Evolutionary conservation across 176 grass and related monocot species (phyloP).

Genomic region (Zoysia pacifica): DNA sequence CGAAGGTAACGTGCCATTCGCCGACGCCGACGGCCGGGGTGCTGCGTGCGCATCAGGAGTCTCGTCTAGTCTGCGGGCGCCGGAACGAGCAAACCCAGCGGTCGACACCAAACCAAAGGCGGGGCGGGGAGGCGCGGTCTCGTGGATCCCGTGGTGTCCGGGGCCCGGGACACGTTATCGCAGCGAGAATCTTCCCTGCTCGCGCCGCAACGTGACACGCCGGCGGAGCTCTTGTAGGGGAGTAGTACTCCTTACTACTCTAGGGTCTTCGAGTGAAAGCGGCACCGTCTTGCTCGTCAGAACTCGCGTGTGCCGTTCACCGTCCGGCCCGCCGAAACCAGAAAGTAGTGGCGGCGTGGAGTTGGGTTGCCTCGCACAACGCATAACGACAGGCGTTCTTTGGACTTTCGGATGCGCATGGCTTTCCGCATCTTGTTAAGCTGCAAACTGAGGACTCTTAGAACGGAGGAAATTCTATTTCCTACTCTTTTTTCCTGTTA

Average conservation of each 20-base stretch:
- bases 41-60: neutral
- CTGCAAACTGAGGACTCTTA: too few species aligned
- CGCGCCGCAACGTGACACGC: neutral
- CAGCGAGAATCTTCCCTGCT: constrained; percentile 11
- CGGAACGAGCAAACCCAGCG: constrained; percentile 14
- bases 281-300: constrained; percentile 22
- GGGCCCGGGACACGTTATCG: neutral
- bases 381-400: neutral
- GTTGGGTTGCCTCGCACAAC: neutral
- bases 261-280: neutral
- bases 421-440: too few species aligned
- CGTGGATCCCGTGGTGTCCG: neutral
- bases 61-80: constrained; percentile 21
- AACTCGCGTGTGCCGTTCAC: constrained; percentile 30
- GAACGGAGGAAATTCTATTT: too few species aligned
- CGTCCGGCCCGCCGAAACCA: neutral
- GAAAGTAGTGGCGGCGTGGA: neutral
- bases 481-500: too few species aligned
- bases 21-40: neutral
- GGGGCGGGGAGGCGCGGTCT: too few species aligned
- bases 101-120: neutral
- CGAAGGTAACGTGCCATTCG: neutral
- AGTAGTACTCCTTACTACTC: too few species aligned
- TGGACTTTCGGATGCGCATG: too few species aligned
- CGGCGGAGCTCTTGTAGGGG: neutral